phyloP scores from a whole-genome alignment of 1,284 basidiomycete species.

The Ganoderma lucidum region DNA sequence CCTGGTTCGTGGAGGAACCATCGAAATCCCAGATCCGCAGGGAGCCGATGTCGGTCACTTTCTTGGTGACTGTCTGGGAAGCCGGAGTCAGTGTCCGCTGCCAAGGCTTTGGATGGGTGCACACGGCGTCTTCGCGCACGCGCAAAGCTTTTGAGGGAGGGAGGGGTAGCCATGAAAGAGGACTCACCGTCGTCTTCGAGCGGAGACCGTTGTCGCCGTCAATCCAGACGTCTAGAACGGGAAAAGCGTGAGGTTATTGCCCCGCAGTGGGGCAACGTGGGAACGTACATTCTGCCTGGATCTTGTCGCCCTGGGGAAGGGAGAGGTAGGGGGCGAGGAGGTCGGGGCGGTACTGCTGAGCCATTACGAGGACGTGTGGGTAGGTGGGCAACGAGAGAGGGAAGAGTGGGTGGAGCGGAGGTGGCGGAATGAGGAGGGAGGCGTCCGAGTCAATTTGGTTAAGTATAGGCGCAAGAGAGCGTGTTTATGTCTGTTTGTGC shows the following conservation, averaged over 20 bases:
- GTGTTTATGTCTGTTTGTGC: conserved; percentile 33
- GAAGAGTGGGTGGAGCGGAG: conserved; percentile 26
- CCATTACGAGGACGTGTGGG: conserved; percentile 38
- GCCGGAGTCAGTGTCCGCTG: conserved; percentile 1
- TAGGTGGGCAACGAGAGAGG: conserved; percentile 28
- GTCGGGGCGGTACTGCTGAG: conserved; percentile 71
- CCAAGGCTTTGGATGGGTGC: not conserved
- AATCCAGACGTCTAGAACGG: conserved; percentile 87
- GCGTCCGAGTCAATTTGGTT: conserved; percentile 27
- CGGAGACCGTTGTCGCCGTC: conserved; percentile 93
- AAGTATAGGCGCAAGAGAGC: conserved; percentile 15
- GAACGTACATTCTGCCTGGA: conserved; percentile 91
- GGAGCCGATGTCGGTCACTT: conserved; percentile 86
- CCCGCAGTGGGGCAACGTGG: conserved; percentile 12
- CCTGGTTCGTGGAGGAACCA: conserved; percentile 97
- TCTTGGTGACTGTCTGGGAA: conserved; percentile 79
- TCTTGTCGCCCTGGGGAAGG: conserved; percentile 84
- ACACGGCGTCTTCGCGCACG: not conserved
- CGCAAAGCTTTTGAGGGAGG: not conserved
- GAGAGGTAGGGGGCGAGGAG: conserved; percentile 88
- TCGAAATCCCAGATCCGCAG: conserved; percentile 99
- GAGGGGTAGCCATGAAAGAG: not conserved
- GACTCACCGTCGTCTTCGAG: conserved; percentile 88
- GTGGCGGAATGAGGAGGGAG: conserved; percentile 23
- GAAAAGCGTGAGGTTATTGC: conserved; percentile 36